Percentiles rank a stretch among this genome's conserved stretches.
These are phyloP conservation scores for Dalbergia oliveri DNA, from an alignment of 306 rosid genomes.

Conservation along the genomic window DNA sequence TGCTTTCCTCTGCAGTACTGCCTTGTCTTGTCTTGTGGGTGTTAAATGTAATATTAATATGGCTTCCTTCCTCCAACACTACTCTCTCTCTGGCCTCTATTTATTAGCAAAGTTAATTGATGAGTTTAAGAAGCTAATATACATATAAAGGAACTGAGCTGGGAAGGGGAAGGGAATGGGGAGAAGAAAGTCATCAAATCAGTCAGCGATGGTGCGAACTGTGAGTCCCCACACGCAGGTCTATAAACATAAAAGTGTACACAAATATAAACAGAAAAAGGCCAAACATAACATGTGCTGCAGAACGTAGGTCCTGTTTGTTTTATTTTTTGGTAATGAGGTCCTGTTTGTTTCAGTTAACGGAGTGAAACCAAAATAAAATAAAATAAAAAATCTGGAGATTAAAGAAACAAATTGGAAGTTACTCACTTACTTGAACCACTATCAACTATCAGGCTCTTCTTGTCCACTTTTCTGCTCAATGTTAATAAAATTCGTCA, in stretches of 20 bases:
- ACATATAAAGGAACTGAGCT: background rate
- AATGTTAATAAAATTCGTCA: background rate
- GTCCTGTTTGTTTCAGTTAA: constrained; percentile 32
- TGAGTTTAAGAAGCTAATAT: no score
- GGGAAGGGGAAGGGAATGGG: background rate
- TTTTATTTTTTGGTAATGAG: no score
- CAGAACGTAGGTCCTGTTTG: constrained; percentile 34
- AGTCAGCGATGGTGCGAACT: constrained; percentile 32
- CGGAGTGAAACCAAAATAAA: background rate
- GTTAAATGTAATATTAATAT: background rate
- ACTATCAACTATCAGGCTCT: constrained; percentile 8
- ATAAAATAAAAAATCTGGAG: no score
- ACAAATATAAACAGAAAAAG: constrained; percentile 18
- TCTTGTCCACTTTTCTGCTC: constrained; percentile 13
- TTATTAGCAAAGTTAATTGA: background rate
- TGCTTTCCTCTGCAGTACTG: background rate
- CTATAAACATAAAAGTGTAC: background rate
- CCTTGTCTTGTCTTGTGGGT: background rate
- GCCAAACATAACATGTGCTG: constrained; percentile 52
- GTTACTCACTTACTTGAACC: constrained; percentile 2
- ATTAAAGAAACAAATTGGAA: no score
- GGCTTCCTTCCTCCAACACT: background rate
- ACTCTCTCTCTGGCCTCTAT: background rate
- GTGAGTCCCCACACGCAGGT: constrained; percentile 47
- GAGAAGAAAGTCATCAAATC: constrained; percentile 3